Percentiles rank a stretch among this genome's conserved stretches.
These are phyloP conservation scores for Diplogelasinospora grovesii DNA, from an alignment of 495 filamentous ascomycete genomes.

Conservation along the genomic window DNA sequence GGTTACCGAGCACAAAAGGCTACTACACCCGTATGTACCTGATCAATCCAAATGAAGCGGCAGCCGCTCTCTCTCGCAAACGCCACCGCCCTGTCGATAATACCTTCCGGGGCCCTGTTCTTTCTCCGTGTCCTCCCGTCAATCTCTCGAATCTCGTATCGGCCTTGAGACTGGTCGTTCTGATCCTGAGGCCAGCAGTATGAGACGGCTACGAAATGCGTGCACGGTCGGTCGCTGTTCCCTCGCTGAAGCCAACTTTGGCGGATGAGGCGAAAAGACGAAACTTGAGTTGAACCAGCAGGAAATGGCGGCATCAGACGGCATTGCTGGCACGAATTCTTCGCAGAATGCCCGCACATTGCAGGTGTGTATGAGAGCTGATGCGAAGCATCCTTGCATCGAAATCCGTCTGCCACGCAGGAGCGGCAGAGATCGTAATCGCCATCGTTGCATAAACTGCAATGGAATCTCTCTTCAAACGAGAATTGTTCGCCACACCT, in stretches of 20 bases:
- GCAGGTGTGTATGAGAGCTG: not conserved
- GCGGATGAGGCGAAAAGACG: not conserved
- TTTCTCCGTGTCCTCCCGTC: not conserved
- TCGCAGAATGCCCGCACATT: not conserved
- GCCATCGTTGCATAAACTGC: not conserved
- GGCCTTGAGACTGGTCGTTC: not conserved
- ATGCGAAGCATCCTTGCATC: not conserved
- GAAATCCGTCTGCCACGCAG: not conserved
- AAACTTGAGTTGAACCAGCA: not conserved
- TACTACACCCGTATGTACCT: too few species aligned
- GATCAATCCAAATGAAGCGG: constrained; percentile 18
- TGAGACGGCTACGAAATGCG: not conserved
- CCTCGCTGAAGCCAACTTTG: not conserved
- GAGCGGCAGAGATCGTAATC: not conserved
- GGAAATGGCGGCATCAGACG: not conserved
- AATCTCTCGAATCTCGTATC: not conserved
- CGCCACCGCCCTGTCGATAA: not conserved
- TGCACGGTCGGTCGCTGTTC: not conserved
- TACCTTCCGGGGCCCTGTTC: not conserved
- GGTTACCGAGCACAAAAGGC: too few species aligned
- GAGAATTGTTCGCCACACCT: not conserved
- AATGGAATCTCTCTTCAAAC: not conserved
- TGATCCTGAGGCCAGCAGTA: not conserved
- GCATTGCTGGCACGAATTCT: not conserved
- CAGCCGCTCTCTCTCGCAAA: not conserved